These are phyloP conservation scores for Fusarium torulosum DNA, from an alignment of 2,329 filamentous ascomycete genomes.

Conservation along the genomic window DNA sequence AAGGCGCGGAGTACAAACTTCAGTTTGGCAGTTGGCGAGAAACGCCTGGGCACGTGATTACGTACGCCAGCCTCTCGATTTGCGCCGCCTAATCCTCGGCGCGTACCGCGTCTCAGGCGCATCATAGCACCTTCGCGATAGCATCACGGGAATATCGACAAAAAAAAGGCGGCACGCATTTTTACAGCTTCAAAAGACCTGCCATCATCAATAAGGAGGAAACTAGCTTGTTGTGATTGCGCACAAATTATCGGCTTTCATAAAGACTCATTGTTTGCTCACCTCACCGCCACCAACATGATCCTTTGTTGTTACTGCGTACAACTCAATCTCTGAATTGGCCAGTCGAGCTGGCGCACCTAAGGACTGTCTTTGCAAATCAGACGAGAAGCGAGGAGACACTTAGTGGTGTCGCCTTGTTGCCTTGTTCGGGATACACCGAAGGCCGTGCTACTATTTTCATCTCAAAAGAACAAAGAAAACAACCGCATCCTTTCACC, in stretches of 20 bases:
- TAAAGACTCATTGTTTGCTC: constrained; percentile 13
- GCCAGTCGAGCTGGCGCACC: constrained; percentile 32
- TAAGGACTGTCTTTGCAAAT: constrained; percentile 24
- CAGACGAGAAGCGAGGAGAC: constrained; percentile 11
- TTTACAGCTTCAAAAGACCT: neutral
- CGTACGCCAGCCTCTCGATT: constrained; percentile 43
- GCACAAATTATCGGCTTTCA: neutral
- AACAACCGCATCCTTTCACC: constrained; percentile 7
- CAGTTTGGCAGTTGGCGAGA: neutral
- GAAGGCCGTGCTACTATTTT: constrained; percentile 38
- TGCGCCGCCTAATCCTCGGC: constrained; percentile 55
- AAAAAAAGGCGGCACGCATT: constrained; percentile 23
- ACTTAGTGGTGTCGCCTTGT: constrained; percentile 6
- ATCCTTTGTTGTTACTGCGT: constrained; percentile 45
- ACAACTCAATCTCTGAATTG: constrained; percentile 36
- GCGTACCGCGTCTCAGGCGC: constrained; percentile 48
- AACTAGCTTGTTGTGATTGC: neutral
- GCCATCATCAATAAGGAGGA: neutral
- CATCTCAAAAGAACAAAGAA: constrained; percentile 36
- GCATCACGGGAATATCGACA: constrained; percentile 41
- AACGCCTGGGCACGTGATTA: constrained; percentile 47
- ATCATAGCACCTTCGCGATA: constrained; percentile 47
- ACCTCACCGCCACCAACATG: constrained; percentile 44
- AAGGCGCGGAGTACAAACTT: no score
- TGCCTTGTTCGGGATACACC: constrained; percentile 18